A percentile compares a stretch with the other conserved stretches of the same genome.
Evolutionary conservation across 2,329 filamentous ascomycete genomes (phyloP).

Genomic region (Trichoderma aggressivum): DNA sequence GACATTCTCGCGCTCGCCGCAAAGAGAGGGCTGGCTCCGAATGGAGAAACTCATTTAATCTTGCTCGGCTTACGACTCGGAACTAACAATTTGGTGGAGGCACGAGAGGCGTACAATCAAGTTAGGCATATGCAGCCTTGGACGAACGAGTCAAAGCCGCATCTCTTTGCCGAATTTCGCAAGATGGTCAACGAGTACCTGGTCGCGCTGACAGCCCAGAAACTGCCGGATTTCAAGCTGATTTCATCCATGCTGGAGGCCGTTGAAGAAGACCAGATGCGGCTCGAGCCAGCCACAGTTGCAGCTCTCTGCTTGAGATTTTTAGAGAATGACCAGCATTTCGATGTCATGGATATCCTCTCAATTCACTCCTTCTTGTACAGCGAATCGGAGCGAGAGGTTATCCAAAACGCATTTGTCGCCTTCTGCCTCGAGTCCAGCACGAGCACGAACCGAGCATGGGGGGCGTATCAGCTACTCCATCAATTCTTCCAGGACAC

Average conservation of each 20-base stretch:
- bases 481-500: conserved; percentile 65
- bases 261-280: conserved; percentile 65
- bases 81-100: conserved; percentile 68
- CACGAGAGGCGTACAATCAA: conserved; percentile 60
- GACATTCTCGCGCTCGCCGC: conserved; percentile 66
- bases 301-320: conserved; percentile 70
- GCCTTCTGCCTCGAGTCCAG: conserved; percentile 62
- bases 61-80: conserved; percentile 75
- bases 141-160: conserved; percentile 43
- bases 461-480: conserved; percentile 64
- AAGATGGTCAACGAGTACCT: conserved; percentile 69
- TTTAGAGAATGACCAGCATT: conserved; percentile 70
- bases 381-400: conserved; percentile 64
- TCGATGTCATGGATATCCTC: conserved; percentile 78
- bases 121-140: conserved; percentile 33
- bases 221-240: conserved; percentile 62
- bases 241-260: conserved; percentile 72
- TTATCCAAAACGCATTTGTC: conserved; percentile 64
- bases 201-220: conserved; percentile 59
- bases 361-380: conserved; percentile 70
- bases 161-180: conserved; percentile 51
- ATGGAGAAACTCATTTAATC: conserved; percentile 68
- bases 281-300: conserved; percentile 71
- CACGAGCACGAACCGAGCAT: conserved; percentile 61
- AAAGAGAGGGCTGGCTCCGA: conserved; percentile 61